Evolutionary conservation across 768 basidiomycete species (phyloP), one percentile per base, ranked within the genome.

Genomic region (Gloeostereum incarnatum): DNA sequence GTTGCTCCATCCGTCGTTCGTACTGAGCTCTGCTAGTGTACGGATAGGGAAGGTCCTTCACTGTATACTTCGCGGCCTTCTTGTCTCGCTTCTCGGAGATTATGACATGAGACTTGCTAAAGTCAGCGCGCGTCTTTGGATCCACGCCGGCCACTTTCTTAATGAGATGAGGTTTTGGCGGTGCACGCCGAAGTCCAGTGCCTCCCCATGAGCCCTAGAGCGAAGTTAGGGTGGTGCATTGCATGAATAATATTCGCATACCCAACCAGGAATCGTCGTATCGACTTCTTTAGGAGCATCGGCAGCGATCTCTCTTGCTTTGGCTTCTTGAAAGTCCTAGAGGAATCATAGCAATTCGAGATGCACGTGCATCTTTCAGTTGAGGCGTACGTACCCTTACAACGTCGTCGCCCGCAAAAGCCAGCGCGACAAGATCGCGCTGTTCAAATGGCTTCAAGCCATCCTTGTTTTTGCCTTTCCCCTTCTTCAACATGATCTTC

Each of bases 331-430:
- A 52, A 99, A 99, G 39, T 85, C 82, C 89, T 93, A 31, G 11
- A 18, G 27, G 18, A 11, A 27, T n/a, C n/a, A 48, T 18, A 35
- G 39, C 19, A 38, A 33, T 40, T 32, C 27, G 23, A 34, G 25
- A n/a, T 21, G 7, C 35, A 32, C 41, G 17, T 23, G 18, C 38
- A 26, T 8, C 8, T 23, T 2, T 13, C 19, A 37, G 33, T 19
- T 14, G 14, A 17, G 8, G 26, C n/a, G n/a, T 14, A 52, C 78
- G 23, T 50, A 90, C 90, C 60, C 85, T 79, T 5, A 96, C 79
- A 22, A 98, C 94, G 46, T 98, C 89, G 57, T 99, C 96, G 2
- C 91, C 93, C 1, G 93, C 94, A 63, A 99, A 99, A 0, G 96
- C 96, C 39, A 79, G 78, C 1, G 92, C 87, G 9, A 99, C 92